Conservation (phyloP, 176 grass and related monocot species). For the Rhynchospora breviuscula region DNA sequence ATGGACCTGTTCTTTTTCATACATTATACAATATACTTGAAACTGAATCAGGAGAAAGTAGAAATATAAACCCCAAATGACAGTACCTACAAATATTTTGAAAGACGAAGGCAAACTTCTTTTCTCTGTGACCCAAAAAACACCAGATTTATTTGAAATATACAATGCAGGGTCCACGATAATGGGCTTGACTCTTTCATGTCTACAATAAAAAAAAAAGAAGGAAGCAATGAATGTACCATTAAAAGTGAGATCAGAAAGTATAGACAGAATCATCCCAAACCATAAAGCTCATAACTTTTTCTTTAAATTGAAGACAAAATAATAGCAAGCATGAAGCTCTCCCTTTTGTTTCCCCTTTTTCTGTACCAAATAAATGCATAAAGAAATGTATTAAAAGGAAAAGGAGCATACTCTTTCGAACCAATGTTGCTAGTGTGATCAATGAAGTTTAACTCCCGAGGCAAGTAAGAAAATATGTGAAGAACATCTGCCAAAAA, state of each 20-base stretch:
- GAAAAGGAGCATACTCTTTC: slow-evolving; percentile 50
- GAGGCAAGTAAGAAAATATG: slow-evolving; percentile 56
- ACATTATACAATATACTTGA: not conserved
- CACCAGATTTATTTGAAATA: slow-evolving; percentile 8
- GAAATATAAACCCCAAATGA: slow-evolving; percentile 13
- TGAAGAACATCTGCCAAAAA: slow-evolving; percentile 58
- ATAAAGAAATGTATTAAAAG: not conserved
- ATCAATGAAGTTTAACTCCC: slow-evolving; percentile 68
- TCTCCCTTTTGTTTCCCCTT: not conserved
- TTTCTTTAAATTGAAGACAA: not conserved
- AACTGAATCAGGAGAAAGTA: not conserved
- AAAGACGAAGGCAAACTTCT: slow-evolving; percentile 14
- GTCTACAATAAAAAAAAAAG: slow-evolving; percentile 2
- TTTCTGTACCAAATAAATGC: not conserved
- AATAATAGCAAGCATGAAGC: slow-evolving; percentile 11
- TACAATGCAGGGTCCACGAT: slow-evolving; percentile 16
- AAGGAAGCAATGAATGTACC: not conserved
- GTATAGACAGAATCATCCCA: slow-evolving; percentile 1
- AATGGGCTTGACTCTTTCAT: slow-evolving; percentile 8
- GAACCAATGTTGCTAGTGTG: slow-evolving; percentile 67
- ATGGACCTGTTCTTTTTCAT: not conserved
- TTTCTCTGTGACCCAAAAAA: slow-evolving; percentile 6
- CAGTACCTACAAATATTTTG: slow-evolving; percentile 25
- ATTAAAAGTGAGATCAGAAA: slow-evolving; percentile 11
- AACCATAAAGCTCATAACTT: not conserved